Evolutionary conservation across 805 yeast species (phyloP), one percentile per base, ranked within the genome.

Genomic region (Wickerhamomyces mucosus): DNA sequence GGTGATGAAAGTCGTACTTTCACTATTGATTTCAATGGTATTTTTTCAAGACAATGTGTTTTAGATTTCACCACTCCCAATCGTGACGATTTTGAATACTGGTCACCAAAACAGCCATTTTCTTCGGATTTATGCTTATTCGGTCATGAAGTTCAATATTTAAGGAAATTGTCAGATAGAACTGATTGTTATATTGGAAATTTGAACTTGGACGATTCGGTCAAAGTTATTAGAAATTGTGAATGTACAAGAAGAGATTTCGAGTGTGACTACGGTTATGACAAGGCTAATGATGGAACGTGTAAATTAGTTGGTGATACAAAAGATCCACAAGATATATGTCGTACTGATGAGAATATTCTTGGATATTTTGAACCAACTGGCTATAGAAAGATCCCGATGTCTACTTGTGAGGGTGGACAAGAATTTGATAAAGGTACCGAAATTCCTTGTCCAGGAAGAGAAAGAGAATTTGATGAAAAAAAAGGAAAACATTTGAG

Each of bases 221-320:
- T 63, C 50, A 69, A 65, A 41, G 58, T 69, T 11, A 55, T 67
- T 7, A 63, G 73, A 40, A 76, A 82, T 50, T 92, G 99, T 57
- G 50, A 78, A 1, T 92, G 99, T 59, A 69, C 89, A 0, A 70
- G 95, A 56, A 68, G 69, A 30, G 99, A 89, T 49, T 92, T 64
- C 50, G 99, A 92, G 56, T 92, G 99, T 68, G 98, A 92, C 53
- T 85, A 75, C 59, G 88, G 88, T 56, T 88, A 65, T 55, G 72
- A 56, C 33, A 69, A 78, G 38, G 75, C 74, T 21, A 41, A 46
- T 0, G 96, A 86, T 52, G 94, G 94, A 15, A 79, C 94, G 0
- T 92, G 98, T 61, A 75, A 77, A 51, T 65, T 86, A 26, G 81
- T 85, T 10, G 58, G 73, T 25, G 48, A 64, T 8, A 83, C 94